These are phyloP conservation scores for Suhomyces anneliseae DNA, from an alignment of 1,139 yeast species.

Conservation along the genomic window DNA sequence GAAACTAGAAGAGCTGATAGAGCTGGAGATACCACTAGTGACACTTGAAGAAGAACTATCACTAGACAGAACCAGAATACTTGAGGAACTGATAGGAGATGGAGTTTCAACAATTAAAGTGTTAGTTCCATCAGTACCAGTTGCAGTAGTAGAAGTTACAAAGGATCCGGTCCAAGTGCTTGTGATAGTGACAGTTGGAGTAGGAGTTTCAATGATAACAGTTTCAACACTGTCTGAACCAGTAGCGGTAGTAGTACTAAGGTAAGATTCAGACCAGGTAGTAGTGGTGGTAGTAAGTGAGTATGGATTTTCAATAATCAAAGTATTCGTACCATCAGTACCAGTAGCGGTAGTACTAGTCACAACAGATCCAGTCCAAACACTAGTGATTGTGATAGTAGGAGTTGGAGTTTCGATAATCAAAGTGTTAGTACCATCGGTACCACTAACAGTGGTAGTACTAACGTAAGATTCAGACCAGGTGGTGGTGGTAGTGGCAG, in stretches of 20 bases:
- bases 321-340: constrained; percentile 9
- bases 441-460: constrained; percentile 3
- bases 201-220: constrained; percentile 9
- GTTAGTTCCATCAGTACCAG: constrained; percentile 8
- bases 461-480: constrained; percentile 5
- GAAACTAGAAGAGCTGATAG: no score
- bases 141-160: constrained; percentile 10
- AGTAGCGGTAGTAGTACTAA: constrained; percentile 8
- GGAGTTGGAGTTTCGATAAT: constrained; percentile 18
- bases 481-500: constrained; percentile 11
- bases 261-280: background rate
- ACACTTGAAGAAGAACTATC: no score
- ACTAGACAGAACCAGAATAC: no score
- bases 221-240: constrained; percentile 14
- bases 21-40: no score
- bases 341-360: background rate
- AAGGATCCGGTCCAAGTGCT: constrained; percentile 16
- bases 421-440: constrained; percentile 17
- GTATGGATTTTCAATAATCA: constrained; percentile 14
- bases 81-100: background rate
- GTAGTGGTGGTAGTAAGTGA: constrained; percentile 12
- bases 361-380: constrained; percentile 1
- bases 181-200: constrained; percentile 17
- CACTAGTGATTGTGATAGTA: constrained; percentile 3
- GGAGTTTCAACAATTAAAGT: constrained; percentile 21